A percentile compares a stretch with the other conserved stretches of the same genome.
Evolutionary conservation across 352 stramenopile species (phyloP).

Genomic region (Globisporangium radiosum): DNA sequence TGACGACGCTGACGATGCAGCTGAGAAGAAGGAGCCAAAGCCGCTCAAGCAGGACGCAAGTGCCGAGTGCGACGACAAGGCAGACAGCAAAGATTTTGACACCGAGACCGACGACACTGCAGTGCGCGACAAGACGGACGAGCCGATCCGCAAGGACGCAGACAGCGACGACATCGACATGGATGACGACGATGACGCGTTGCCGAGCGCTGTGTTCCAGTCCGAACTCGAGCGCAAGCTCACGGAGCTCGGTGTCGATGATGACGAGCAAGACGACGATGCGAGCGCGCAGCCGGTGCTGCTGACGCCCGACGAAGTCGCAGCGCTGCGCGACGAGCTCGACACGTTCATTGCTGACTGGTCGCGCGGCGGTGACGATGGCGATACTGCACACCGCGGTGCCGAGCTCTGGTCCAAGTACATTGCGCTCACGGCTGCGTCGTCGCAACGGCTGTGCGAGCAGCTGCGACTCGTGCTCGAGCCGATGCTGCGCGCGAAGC

Average conservation of each 20-base stretch:
- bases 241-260: constrained; percentile 22
- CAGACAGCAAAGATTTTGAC: constrained; percentile 15
- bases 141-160: constrained; percentile 14
- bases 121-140: constrained; percentile 22
- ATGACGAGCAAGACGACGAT: constrained; percentile 30
- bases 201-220: constrained; percentile 24
- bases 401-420: constrained; percentile 91
- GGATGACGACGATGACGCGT: constrained; percentile 23
- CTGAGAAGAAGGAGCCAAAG: constrained; percentile 18
- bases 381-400: constrained; percentile 32
- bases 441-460: constrained; percentile 96
- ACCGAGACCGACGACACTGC: constrained; percentile 14
- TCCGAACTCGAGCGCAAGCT: constrained; percentile 29
- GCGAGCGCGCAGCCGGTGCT: constrained; percentile 28
- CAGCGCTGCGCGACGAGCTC: constrained; percentile 65
- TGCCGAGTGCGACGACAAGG: constrained; percentile 15
- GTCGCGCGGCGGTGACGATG: constrained; percentile 30
- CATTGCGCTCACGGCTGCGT: constrained; percentile 86
- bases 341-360: constrained; percentile 73
- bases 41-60: constrained; percentile 21
- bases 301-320: constrained; percentile 60
- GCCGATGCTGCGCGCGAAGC: constrained; percentile 95
- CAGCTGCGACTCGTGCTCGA: constrained; percentile 98
- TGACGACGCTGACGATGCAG: constrained; percentile 15
- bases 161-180: constrained; percentile 27